These are phyloP conservation scores for Anethum foeniculum DNA, from an alignment of 140 eudicot genomes.

Conservation along the genomic window DNA sequence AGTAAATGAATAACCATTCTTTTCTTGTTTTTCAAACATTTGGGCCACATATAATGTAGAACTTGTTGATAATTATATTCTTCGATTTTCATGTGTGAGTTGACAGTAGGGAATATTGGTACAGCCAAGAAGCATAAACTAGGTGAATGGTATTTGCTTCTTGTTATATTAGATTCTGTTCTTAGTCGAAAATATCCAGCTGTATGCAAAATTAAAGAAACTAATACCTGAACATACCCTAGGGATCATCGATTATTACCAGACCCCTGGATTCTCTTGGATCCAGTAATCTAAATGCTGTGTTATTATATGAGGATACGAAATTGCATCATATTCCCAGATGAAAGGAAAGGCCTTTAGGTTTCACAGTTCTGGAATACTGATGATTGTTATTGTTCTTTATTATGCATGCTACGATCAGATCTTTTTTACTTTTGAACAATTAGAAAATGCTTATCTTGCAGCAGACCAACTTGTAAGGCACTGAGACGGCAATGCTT, in stretches of 20 bases:
- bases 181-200: background rate
- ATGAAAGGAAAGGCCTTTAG: background rate
- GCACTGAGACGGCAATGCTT: slow-evolving; percentile 36
- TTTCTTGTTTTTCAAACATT: slow-evolving; percentile 50
- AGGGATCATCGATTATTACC: slow-evolving; percentile 5
- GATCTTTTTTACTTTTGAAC: slow-evolving; percentile 15
- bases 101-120: slow-evolving; percentile 16
- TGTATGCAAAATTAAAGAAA: background rate
- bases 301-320: background rate
- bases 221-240: background rate
- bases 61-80: slow-evolving; percentile 38
- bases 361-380: background rate
- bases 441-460: background rate
- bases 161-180: background rate
- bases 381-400: slow-evolving; percentile 6
- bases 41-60: slow-evolving; percentile 47
- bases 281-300: background rate
- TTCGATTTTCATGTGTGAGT: slow-evolving; percentile 19
- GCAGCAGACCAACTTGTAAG: slow-evolving; percentile 25
- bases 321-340: slow-evolving; percentile 8
- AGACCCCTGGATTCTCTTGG: slow-evolving; percentile 10
- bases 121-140: slow-evolving; percentile 14
- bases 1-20: slow-evolving; percentile 26
- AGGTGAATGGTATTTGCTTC: slow-evolving; percentile 1
- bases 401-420: background rate